Conservation (phyloP, 441 rosid genomes). For the Euphorbia schlechtendalii region DNA sequence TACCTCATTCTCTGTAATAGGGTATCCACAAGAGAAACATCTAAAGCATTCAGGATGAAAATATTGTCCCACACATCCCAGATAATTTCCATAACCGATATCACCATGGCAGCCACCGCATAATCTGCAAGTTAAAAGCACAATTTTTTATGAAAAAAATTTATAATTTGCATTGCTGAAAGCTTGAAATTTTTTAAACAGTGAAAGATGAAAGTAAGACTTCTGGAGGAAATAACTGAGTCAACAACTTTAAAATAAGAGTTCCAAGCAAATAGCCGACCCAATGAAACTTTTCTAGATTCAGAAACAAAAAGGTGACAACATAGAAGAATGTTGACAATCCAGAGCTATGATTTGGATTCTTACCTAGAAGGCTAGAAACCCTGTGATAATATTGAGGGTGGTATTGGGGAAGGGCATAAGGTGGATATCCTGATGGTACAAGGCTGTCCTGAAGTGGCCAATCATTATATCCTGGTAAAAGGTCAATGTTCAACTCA, state of each 20-base stretch:
- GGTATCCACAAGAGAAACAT: conserved; percentile 52
- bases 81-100: conserved; percentile 61
- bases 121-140: conserved; percentile 34
- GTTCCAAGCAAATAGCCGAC: too few relatives aligned
- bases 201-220: too few relatives aligned
- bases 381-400: conserved; percentile 31
- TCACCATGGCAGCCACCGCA: conserved; percentile 65
- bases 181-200: too few relatives aligned
- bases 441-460: conserved; percentile 36
- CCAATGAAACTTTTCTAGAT: too few relatives aligned
- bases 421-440: conserved; percentile 33
- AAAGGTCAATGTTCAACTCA: neutral
- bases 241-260: too few relatives aligned
- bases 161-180: too few relatives aligned
- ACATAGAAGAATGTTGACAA: too few relatives aligned
- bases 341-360: neutral
- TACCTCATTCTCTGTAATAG: conserved; percentile 86
- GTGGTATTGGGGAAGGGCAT: conserved; percentile 43
- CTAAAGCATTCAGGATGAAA: conserved; percentile 87
- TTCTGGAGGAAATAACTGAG: too few relatives aligned
- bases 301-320: too few relatives aligned
- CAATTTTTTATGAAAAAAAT: too few relatives aligned
- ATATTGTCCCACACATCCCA: conserved; percentile 73
- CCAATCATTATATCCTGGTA: conserved; percentile 48
- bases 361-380: conserved; percentile 49